A percentile compares a stretch with the other conserved stretches of the same genome.
Evolutionary conservation across 495 filamentous ascomycete species (phyloP).

Genomic region (Talaromyces trachyspermus): DNA sequence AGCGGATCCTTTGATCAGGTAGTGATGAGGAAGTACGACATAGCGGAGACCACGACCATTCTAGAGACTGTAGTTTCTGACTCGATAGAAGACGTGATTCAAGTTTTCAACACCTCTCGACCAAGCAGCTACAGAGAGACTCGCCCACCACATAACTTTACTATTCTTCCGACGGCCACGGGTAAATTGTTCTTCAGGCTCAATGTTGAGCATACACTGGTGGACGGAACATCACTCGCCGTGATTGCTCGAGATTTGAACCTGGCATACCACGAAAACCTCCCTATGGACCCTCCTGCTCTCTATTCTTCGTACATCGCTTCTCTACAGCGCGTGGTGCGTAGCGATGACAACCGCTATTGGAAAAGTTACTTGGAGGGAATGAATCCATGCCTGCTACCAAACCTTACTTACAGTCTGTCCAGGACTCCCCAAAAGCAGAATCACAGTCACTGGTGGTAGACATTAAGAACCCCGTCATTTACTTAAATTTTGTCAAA

Average conservation of each 20-base stretch:
- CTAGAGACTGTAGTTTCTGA: neutral
- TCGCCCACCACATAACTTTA: constrained; percentile 31
- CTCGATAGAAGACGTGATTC: neutral
- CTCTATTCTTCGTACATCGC: constrained; percentile 31
- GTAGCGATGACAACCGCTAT: constrained; percentile 22
- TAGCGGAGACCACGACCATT: no score
- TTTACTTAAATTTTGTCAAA: constrained; percentile 24
- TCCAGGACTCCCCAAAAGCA: no score
- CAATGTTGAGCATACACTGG: constrained; percentile 35
- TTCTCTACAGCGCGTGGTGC: constrained; percentile 21
- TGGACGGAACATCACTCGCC: constrained; percentile 20
- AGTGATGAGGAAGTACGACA: no score
- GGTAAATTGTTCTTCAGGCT: constrained; percentile 24
- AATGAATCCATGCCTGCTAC: no score
- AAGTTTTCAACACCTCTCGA: neutral
- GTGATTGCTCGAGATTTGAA: constrained; percentile 14
- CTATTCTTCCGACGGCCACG: constrained; percentile 16
- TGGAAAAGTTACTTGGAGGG: constrained; percentile 23
- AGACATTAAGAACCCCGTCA: constrained; percentile 12
- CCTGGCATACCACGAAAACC: constrained; percentile 2
- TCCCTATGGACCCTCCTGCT: neutral
- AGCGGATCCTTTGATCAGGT: no score
- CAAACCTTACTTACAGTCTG: no score
- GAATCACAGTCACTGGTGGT: no score
- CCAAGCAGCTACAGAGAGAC: neutral